Evolutionary conservation across 2,329 filamentous ascomycete genomes (phyloP).

Genomic region (Monosporascus sp.): DNA sequence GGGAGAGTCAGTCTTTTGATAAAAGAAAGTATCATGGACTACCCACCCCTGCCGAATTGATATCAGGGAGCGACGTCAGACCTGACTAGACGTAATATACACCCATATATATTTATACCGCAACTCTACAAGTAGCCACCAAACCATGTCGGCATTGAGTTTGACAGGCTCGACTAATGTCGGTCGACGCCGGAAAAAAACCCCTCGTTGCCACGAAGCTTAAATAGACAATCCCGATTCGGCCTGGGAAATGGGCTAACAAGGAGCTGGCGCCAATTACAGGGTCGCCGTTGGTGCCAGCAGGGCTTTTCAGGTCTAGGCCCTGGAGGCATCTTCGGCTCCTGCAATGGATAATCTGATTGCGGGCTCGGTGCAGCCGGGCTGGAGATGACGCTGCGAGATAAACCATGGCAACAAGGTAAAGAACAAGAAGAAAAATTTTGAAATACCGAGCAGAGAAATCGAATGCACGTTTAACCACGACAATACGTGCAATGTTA

Average conservation of each 20-base stretch:
- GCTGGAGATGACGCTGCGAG: not conserved
- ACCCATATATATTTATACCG: not conserved
- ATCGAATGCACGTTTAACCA: not conserved
- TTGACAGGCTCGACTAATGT: not conserved
- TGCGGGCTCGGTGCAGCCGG: too few species aligned
- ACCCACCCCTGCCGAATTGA: too few species aligned
- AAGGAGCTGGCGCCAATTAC: not conserved
- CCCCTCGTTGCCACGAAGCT: not conserved
- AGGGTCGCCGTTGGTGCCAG: not conserved
- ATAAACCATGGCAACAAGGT: not conserved
- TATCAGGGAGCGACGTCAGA: too few species aligned
- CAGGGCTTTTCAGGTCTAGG: not conserved
- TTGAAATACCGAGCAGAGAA: not conserved
- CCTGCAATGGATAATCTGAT: not conserved
- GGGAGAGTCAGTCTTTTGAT: too few species aligned
- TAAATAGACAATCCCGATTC: not conserved
- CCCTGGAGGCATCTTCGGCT: not conserved
- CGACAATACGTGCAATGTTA: not conserved
- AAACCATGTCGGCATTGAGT: not conserved
- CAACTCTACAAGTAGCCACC: not conserved
- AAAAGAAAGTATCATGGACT: too few species aligned
- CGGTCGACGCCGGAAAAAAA: not conserved
- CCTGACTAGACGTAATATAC: not conserved
- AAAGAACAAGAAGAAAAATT: not conserved
- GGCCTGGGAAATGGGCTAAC: not conserved